Evolutionary conservation across 169 alveolate genomes (phyloP).

Genomic region (Amoebophrya sp.): DNA sequence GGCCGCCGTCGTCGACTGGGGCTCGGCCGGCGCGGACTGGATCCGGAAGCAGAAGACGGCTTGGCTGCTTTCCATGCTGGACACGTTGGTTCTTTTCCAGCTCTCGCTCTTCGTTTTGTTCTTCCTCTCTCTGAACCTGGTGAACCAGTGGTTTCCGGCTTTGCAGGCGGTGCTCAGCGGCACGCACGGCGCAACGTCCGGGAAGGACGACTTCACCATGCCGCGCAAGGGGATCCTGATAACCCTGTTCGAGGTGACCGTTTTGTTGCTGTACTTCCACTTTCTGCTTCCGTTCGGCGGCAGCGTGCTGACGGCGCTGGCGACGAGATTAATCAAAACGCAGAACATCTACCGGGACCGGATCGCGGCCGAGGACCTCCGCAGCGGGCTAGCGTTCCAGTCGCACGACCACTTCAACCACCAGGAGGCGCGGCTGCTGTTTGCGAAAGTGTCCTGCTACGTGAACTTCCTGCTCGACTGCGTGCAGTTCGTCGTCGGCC

Average conservation of each 20-base stretch:
- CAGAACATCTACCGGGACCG: background rate
- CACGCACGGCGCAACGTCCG: too few relatives aligned
- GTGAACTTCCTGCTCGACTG: background rate
- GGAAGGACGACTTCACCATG: too few relatives aligned
- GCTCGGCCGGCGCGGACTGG: background rate
- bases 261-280: background rate
- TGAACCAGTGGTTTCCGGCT: too few relatives aligned
- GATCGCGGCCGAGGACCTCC: background rate
- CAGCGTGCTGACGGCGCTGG: background rate
- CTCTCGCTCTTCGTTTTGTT: background rate
- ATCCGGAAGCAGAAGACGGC: background rate
- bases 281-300: background rate
- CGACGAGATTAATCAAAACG: background rate
- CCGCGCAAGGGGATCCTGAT: too few relatives aligned
- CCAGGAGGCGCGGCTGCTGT: background rate
- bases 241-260: background rate
- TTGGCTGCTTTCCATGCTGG: background rate
- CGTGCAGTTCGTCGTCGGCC: background rate
- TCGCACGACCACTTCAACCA: background rate
- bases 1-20: background rate
- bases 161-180: too few relatives aligned
- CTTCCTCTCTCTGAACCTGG: background rate
- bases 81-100: background rate
- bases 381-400: background rate
- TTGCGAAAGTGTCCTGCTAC: background rate